Evolutionary conservation across 352 stramenopile species (phyloP).

Genomic region (Phytophthora cryptogea): DNA sequence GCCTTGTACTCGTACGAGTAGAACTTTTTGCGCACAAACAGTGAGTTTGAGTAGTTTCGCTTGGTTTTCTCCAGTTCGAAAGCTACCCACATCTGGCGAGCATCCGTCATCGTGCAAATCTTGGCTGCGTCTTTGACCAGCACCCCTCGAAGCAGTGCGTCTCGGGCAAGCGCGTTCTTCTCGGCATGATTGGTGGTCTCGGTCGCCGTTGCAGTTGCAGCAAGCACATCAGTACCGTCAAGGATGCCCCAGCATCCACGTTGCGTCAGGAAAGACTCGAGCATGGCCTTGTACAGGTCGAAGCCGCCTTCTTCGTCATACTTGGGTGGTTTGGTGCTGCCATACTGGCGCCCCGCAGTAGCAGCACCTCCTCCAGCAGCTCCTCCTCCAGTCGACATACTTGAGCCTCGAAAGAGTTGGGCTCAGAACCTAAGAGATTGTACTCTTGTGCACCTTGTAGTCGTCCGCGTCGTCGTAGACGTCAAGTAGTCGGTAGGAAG

Average conservation of each 20-base stretch:
- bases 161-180: background rate
- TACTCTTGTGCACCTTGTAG: no score
- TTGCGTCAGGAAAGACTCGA: conserved; percentile 1
- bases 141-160: background rate
- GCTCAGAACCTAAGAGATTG: no score
- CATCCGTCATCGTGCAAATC: background rate
- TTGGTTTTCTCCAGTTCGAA: conserved; percentile 9
- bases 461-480: no score
- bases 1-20: no score
- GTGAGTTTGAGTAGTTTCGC: background rate
- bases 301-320: conserved; percentile 7
- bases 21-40: background rate
- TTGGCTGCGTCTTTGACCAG: background rate
- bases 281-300: conserved; percentile 5
- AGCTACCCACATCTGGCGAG: conserved; percentile 6
- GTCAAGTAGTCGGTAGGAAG: no score
- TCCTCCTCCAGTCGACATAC: no score
- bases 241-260: background rate
- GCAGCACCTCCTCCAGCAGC: no score
- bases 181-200: no score
- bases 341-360: background rate
- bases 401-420: no score
- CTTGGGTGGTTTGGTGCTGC: conserved; percentile 5
- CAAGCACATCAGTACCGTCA: background rate
- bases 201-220: background rate